A percentile compares a stretch with the other conserved stretches of the same genome.
phyloP scores from a whole-genome alignment of 345 rosid species.

The Cardiospermum halicacabum region DNA sequence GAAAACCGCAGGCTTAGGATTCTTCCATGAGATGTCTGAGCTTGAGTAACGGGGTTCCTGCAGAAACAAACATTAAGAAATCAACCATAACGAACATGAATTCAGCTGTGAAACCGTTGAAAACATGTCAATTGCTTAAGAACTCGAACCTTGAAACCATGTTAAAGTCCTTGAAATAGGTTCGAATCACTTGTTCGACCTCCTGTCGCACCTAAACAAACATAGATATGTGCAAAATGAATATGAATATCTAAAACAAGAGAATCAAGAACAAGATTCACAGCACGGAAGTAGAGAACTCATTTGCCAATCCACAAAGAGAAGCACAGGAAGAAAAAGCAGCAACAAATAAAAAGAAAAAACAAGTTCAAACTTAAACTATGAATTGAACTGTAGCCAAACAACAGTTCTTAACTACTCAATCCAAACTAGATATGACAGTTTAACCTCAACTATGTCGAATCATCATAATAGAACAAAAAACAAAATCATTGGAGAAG shows the following conservation, averaged over 20 bases:
- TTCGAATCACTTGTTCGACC: conserved; percentile 22
- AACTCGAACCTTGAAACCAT: conserved; percentile 26
- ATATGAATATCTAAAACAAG: not conserved
- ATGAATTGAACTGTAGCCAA: not conserved
- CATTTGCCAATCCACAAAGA: no score
- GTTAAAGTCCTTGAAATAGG: conserved; percentile 4
- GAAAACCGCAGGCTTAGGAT: conserved; percentile 40
- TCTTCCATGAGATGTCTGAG: conserved; percentile 26
- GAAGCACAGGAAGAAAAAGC: not conserved
- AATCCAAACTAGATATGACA: not conserved
- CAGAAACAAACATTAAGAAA: not conserved
- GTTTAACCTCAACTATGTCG: not conserved
- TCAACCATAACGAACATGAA: not conserved
- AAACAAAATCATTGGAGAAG: not conserved
- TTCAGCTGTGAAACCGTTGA: not conserved
- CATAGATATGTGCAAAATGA: not conserved
- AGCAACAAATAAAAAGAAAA: not conserved
- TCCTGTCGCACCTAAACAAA: conserved; percentile 46
- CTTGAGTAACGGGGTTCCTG: conserved; percentile 28
- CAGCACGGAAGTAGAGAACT: not conserved
- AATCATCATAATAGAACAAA: not conserved
- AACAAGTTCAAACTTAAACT: not conserved
- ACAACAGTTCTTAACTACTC: not conserved
- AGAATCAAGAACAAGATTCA: not conserved
- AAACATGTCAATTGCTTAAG: not conserved